These are phyloP conservation scores for Suillus luteus DNA, from an alignment of 768 basidiomycete species.

Conservation along the genomic window DNA sequence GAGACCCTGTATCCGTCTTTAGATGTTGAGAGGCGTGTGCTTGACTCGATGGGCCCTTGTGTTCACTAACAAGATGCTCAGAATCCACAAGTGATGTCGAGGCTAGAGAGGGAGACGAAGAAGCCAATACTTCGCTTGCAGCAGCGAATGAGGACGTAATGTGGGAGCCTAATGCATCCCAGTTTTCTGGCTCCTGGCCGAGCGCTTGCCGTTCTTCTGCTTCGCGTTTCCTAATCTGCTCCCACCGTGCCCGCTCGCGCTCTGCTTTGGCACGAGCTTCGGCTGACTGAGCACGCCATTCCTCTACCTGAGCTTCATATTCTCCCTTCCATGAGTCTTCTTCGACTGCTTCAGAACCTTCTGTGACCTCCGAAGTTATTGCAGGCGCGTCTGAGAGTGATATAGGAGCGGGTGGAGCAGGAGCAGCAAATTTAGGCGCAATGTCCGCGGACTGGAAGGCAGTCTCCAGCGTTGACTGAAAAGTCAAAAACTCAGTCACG, in stretches of 20 bases:
- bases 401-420: slow-evolving; percentile 7
- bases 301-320: slow-evolving; percentile 66
- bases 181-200: slow-evolving; percentile 24
- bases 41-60: slow-evolving; percentile 30
- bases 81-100: slow-evolving; percentile 39
- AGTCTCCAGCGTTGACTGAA: slow-evolving; percentile 28
- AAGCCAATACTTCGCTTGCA: slow-evolving; percentile 17
- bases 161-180: slow-evolving; percentile 30
- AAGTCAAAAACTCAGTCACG: background rate
- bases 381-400: slow-evolving; percentile 2
- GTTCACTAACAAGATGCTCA: slow-evolving; percentile 43
- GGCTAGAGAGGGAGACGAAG: slow-evolving; percentile 24
- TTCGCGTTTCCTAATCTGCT: slow-evolving; percentile 49
- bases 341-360: slow-evolving; percentile 7
- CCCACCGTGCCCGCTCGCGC: slow-evolving; percentile 72
- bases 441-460: slow-evolving; percentile 31
- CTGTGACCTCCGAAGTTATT: background rate
- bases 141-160: slow-evolving; percentile 8
- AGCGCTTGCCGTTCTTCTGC: slow-evolving; percentile 47
- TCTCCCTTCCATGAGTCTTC: slow-evolving; percentile 63
- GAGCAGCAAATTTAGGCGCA: slow-evolving; percentile 15
- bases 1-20: slow-evolving; percentile 24
- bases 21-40: slow-evolving; percentile 33
- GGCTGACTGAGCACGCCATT: slow-evolving; percentile 75
- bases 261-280: slow-evolving; percentile 76